Base-by-base conservation (phyloP, 2,329 filamentous ascomycete genomes). In the Alternaria sp. region DNA sequence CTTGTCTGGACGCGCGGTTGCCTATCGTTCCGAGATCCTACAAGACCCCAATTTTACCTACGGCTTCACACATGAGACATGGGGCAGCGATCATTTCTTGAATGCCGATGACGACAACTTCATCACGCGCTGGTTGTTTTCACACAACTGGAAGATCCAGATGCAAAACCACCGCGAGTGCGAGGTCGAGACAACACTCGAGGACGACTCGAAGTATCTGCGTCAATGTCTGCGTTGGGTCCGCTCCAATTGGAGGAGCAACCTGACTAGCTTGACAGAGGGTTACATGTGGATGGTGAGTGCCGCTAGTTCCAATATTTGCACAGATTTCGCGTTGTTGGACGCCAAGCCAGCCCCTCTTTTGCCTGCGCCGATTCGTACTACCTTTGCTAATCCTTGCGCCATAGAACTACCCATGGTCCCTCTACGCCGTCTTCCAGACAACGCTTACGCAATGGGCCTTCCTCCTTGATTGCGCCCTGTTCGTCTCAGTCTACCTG, bases 51-150 rank as follows among this genome's bases (percentile, higher is more conserved):
- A 91, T 53, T 98, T 98, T 79, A 89, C 93, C 42, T 87, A 94
- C 66, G 92, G 90, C 46, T 97, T 98, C 83, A 94, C 92, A 68
- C 93, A 94, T 56, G 94, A 98, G 81, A 91, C 90, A 69, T 85
- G 86, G 80, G 75, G 76, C 32, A 77, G 74, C 65, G 89, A 90
- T 71, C 96, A 91, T 81, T 94, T 94, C 73, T 86, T 98, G 62
- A 97, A 97, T 75, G 93, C 94, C 26, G 94, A 98, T 79, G 94
- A 98, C 78, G 94, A 98, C 84, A 98, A 98, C 81, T 98, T 97
- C 81, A 92, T 98, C 70, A 97, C 94, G 7, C 89, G 94, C 59
- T 98, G 94, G 94, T 86, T 98, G 73, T 94, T 97, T 69, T 91
- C 89, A 66, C 91, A 97, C 81, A 87, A 90, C 68, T 96, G 93